A percentile compares a stretch with the other conserved stretches of the same genome.
phyloP scores from a whole-genome alignment of 164 flowering plant genomes.

The Vitis riparia region DNA sequence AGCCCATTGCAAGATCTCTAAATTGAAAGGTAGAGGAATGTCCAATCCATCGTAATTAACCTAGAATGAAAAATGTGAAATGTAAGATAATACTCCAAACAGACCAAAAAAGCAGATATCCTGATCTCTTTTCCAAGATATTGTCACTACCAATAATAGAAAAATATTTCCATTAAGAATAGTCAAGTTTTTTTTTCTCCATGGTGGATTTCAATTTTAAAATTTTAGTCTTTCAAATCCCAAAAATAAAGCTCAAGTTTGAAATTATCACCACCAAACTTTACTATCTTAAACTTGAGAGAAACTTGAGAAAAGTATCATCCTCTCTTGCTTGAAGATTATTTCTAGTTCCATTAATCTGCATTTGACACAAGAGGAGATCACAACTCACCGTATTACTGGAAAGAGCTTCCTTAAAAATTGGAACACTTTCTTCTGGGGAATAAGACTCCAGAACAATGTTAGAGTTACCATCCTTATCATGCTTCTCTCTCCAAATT shows the following conservation, averaged over 20 bases:
- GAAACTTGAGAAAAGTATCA: neutral
- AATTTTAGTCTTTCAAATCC: neutral
- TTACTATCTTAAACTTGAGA: neutral
- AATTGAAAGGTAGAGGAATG: constrained; percentile 72
- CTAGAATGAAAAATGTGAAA: constrained; percentile 33
- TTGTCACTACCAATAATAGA: too few relatives aligned
- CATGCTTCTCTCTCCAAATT: constrained; percentile 69
- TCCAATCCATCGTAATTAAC: constrained; percentile 59
- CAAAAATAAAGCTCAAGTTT: neutral
- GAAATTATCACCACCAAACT: neutral
- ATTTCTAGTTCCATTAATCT: neutral
- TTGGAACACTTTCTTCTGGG: constrained; percentile 53
- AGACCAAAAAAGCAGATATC: neutral
- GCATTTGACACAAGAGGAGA: constrained; percentile 2
- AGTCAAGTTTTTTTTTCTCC: too few relatives aligned
- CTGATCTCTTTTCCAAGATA: neutral
- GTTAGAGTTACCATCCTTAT: constrained; percentile 40
- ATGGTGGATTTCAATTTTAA: neutral
- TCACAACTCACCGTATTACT: constrained; percentile 57
- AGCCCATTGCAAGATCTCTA: constrained; percentile 82
- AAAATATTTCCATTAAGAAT: too few relatives aligned
- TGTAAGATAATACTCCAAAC: neutral
- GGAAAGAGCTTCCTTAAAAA: constrained; percentile 70
- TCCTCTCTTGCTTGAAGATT: neutral
- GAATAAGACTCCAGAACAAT: constrained; percentile 66